Base-by-base conservation (phyloP, 257 asterid genomes). In the Ilex aquifolium region DNA sequence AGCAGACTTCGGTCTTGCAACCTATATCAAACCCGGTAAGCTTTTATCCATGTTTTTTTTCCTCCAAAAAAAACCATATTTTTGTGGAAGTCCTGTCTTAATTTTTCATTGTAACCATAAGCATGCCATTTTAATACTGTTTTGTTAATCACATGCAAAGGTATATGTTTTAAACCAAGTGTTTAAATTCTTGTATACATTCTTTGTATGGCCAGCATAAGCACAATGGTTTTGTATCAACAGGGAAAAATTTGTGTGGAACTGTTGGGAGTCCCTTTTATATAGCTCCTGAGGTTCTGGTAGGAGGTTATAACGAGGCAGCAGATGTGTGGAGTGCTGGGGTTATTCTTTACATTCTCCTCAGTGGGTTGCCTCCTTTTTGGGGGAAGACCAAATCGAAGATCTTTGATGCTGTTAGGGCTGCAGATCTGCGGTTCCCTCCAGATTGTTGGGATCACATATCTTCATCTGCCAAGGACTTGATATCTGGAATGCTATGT, bases 321-420 rank as follows among this genome's bases (percentile, higher is more conserved):
- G 89, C 86, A 14, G 89, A 83, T 68, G 80, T 83, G 51, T 83
- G 89, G 89, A 83, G 89, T 64, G 86, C 86, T 21, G 89, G 89
- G 27, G 89, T 83, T 69, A 80, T 83, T 64, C 86, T 83, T 42
- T 83, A 80, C 79, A 83, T 83, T 64, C 59, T 83, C 62, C 79
- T 83, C 1, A 83, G 89, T 78, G 89, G 89, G 59, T 71, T 73
- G 49, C 89, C 89, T 59, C 89, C 89, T 10, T 83, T 83, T 72
- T 83, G 89, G 89, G 89, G 89, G 65, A 77, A 77, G 62, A 83
- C 89, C 58, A 83, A 83, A 57, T 83, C 89, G 51, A 64, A 74
- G 9, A 83, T 83, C 59, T 83, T 83, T 58, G 81, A 83, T 59
- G 86, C 86, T 42, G 89, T 83, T n/a, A 70, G 84, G 10, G 77